Evolutionary conservation across 805 yeast genomes (phyloP).

Genomic region (Maudiozyma turicensis): DNA sequence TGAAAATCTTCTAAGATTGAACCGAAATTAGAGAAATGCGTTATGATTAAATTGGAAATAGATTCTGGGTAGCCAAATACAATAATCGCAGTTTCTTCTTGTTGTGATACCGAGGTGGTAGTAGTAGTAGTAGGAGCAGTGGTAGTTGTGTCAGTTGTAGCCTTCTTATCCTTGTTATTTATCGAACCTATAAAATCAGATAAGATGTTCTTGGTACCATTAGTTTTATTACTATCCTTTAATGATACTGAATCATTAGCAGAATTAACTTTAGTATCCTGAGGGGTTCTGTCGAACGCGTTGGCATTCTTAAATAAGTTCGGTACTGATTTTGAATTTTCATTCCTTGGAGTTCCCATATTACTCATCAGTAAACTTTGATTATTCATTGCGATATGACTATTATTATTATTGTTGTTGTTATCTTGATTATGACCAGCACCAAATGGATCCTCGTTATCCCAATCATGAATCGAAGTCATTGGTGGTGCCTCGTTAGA

Average conservation of each 20-base stretch:
- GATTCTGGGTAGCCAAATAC: constrained; percentile 86
- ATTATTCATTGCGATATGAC: neutral
- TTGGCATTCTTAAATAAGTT: constrained; percentile 4
- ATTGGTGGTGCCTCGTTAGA: constrained; percentile 36
- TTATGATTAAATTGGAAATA: constrained; percentile 54
- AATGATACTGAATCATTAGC: neutral
- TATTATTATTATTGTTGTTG: neutral
- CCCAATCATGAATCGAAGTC: constrained; percentile 33
- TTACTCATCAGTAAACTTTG: neutral
- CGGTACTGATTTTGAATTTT: neutral
- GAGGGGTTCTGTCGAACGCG: constrained; percentile 13
- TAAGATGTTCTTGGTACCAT: neutral
- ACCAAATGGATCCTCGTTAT: constrained; percentile 30
- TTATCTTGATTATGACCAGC: constrained; percentile 5
- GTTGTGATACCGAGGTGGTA: neutral
- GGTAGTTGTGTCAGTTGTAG: neutral
- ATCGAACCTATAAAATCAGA: neutral
- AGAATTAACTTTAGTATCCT: neutral
- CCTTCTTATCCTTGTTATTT: neutral
- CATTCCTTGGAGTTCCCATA: neutral
- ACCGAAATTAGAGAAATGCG: constrained; percentile 73
- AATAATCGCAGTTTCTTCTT: constrained; percentile 54
- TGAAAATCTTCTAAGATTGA: constrained; percentile 67
- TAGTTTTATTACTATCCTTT: neutral
- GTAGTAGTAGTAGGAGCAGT: neutral